Base-by-base conservation (phyloP, 345 rosid genomes). In the Bruguiera parviflora region DNA sequence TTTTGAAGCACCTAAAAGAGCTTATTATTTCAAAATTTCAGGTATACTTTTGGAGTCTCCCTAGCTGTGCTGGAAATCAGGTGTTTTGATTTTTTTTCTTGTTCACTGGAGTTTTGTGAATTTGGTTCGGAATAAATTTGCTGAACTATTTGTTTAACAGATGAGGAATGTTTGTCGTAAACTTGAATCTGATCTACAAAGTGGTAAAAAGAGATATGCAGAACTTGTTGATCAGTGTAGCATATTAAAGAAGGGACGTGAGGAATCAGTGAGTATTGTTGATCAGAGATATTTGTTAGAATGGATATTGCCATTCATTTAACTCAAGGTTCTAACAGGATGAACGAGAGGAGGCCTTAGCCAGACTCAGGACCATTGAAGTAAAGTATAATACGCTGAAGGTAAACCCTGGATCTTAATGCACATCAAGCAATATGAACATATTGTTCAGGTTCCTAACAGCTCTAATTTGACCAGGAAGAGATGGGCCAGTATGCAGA, bases 21-120 rank as follows among this genome's bases (percentile, higher is more conserved):
- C 39, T 60, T 6, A 39, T 79, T 5, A 63, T 66, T 58, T 70
- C 68, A 32, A 68, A 58, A 64, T 62, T 85, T 61, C 76, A 94
- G 97, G 91, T 91, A 8, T 91, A 91, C 69, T 91, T 94, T 78
- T 94, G 98, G 97, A 94, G 97, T 77, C 95, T 94, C 77, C 96
- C 96, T 22, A 92, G 97, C 85, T 86, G 92, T 72, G 96, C 98
- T 20, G 90, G 97, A 76, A 94, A 91, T 75, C 97, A 92, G 93
- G 97, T 89, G 67, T 64, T 66, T 68, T 27, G 0, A 56, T 72
- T 57, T 67, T 70, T 70, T 6, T 64, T 25, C 28, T 33, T 76
- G 47, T 58, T 53, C 24, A 57, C n/a, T 52, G 70, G 24, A 51
- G 35, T 70, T 59, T 46, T 61, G 20, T 31, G 5, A 15, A 5